Conservation (phyloP, 306 rosid genomes). For the Adenanthera pavonina region DNA sequence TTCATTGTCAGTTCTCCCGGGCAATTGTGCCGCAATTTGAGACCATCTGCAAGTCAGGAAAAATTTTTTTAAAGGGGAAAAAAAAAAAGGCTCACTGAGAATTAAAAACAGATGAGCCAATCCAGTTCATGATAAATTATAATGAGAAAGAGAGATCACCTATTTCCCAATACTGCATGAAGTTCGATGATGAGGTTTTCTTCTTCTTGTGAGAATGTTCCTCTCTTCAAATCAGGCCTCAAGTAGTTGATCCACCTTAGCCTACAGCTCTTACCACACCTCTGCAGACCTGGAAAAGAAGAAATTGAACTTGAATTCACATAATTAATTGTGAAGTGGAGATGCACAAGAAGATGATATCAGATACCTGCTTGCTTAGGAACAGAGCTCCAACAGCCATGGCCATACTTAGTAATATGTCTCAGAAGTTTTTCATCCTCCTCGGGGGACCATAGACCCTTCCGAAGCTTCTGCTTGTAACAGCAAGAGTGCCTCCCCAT, state of each 20-base stretch:
- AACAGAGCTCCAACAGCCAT: slow-evolving; percentile 74
- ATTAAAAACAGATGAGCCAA: neutral
- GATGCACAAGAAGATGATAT: neutral
- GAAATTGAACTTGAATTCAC: neutral
- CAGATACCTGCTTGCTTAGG: slow-evolving; percentile 67
- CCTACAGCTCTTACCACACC: slow-evolving; percentile 75
- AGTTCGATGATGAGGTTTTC: slow-evolving; percentile 62
- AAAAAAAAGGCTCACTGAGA: neutral
- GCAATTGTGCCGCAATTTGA: slow-evolving; percentile 82
- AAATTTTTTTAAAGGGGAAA: neutral
- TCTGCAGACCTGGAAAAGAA: slow-evolving; percentile 55
- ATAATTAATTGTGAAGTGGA: neutral
- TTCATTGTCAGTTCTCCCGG: slow-evolving; percentile 93
- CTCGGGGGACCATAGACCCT: slow-evolving; percentile 71
- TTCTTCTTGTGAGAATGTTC: slow-evolving; percentile 64
- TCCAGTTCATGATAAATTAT: neutral
- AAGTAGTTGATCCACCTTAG: slow-evolving; percentile 71
- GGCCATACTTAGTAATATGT: slow-evolving; percentile 59
- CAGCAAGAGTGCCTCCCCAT: slow-evolving; percentile 78
- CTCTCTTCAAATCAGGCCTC: slow-evolving; percentile 74
- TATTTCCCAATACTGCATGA: slow-evolving; percentile 62
- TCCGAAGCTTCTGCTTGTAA: slow-evolving; percentile 68
- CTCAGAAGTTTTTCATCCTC: slow-evolving; percentile 67
- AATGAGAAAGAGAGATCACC: slow-evolving; percentile 39
- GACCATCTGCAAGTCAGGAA: slow-evolving; percentile 68